phyloP scores from a whole-genome alignment of 495 filamentous ascomycete species.

The Aspergillus coremiiformis region DNA sequence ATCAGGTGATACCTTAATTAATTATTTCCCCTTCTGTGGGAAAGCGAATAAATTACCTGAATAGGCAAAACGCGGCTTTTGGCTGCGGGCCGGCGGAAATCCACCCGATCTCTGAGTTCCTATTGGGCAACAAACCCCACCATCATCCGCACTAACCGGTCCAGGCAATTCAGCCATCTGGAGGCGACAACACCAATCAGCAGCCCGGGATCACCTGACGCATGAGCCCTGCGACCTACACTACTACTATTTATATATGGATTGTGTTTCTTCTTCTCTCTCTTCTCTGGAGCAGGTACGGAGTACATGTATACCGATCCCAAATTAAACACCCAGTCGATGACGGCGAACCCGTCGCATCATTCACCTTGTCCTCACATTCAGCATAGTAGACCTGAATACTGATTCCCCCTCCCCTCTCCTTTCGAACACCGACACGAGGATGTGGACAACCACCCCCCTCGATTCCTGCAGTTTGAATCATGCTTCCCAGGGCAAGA shows the following conservation, averaged over 20 bases:
- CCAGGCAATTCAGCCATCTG: not conserved
- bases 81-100: not conserved
- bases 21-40: not conserved
- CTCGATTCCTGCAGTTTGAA: not conserved
- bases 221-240: not conserved
- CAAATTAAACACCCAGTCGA: not conserved
- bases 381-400: not conserved
- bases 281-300: too few species aligned
- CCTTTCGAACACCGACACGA: not conserved
- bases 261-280: not conserved
- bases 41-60: not conserved
- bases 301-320: not conserved
- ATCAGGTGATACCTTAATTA: not conserved
- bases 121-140: too few species aligned
- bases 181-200: not conserved
- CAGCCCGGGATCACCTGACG: not conserved
- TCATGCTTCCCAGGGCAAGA: constrained; percentile 19
- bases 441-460: not conserved
- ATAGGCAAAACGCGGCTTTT: not conserved
- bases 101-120: too few species aligned
- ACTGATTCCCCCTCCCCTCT: not conserved
- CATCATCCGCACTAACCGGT: too few species aligned
- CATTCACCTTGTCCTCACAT: not conserved
- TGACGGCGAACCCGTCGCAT: not conserved
- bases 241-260: not conserved